Conservation (phyloP, 176 grass and related monocot species). For the Olyra latifolia region DNA sequence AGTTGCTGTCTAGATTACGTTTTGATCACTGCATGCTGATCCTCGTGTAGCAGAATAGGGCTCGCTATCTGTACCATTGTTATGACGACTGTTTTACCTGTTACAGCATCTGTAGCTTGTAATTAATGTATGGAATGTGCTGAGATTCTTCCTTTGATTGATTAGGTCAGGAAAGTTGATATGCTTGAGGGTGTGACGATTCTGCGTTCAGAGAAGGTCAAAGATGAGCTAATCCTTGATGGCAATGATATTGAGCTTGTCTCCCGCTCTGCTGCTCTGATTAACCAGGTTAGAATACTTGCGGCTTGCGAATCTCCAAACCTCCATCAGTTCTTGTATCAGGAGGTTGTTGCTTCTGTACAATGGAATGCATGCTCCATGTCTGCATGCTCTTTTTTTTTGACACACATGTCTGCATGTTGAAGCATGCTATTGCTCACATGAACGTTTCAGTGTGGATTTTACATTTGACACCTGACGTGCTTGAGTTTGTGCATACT, state of each 20-base stretch:
- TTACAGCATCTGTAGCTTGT: background rate
- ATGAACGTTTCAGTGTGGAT: background rate
- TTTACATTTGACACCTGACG: background rate
- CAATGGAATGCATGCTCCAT: background rate
- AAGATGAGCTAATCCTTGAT: constrained; percentile 83
- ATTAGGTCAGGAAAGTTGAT: constrained; percentile 83
- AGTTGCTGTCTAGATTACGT: background rate
- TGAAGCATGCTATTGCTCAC: background rate
- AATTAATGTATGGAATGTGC: background rate
- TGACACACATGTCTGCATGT: background rate
- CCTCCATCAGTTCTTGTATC: background rate
- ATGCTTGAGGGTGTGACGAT: constrained; percentile 79
- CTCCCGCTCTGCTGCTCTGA: constrained; percentile 66
- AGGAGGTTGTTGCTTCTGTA: background rate
- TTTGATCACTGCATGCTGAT: background rate
- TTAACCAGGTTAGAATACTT: constrained; percentile 58
- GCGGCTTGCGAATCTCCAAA: too few species aligned
- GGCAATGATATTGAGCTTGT: constrained; percentile 86
- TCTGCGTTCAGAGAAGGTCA: constrained; percentile 80
- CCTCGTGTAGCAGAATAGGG: background rate
- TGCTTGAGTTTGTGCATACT: background rate
- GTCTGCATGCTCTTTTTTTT: background rate
- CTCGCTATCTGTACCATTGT: background rate
- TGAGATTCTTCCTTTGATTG: background rate
- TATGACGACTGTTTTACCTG: background rate